phyloP scores from a whole-genome alignment of 1,284 basidiomycete genomes.

The Cystobasidium sp. region DNA sequence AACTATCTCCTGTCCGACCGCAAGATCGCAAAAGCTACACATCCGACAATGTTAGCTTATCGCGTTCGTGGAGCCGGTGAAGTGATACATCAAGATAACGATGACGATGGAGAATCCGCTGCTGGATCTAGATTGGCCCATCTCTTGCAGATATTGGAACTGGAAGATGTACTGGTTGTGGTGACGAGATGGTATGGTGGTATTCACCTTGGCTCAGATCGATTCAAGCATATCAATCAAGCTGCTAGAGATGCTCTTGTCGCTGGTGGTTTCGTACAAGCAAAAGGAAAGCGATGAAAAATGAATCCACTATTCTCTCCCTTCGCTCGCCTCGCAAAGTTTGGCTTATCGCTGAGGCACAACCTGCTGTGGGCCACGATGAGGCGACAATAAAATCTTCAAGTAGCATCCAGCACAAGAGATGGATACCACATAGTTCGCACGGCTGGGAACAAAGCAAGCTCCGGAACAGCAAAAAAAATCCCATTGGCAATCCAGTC shows the following conservation, averaged over 20 bases:
- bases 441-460: no score
- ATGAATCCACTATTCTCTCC: not conserved
- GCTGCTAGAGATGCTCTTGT: conserved; percentile 43
- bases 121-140: conserved; percentile 57
- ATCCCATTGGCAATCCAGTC: no score
- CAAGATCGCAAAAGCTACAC: conserved; percentile 52
- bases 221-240: conserved; percentile 49
- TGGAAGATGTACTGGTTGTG: conserved; percentile 43
- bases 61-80: conserved; percentile 52
- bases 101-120: conserved; percentile 54
- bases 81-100: conserved; percentile 52
- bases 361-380: no score
- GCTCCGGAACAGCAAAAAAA: no score
- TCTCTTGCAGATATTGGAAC: conserved; percentile 51
- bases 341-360: no score
- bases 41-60: conserved; percentile 56
- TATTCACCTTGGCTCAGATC: conserved; percentile 45
- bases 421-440: no score
- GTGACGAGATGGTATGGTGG: conserved; percentile 47
- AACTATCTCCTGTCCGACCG: conserved; percentile 33
- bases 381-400: no score
- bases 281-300: not conserved
- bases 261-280: conserved; percentile 31
- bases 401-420: no score
- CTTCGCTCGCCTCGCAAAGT: not conserved